Evolutionary conservation across 2,329 filamentous ascomycete species (phyloP).

Genomic region (Bipolaris victoriae): DNA sequence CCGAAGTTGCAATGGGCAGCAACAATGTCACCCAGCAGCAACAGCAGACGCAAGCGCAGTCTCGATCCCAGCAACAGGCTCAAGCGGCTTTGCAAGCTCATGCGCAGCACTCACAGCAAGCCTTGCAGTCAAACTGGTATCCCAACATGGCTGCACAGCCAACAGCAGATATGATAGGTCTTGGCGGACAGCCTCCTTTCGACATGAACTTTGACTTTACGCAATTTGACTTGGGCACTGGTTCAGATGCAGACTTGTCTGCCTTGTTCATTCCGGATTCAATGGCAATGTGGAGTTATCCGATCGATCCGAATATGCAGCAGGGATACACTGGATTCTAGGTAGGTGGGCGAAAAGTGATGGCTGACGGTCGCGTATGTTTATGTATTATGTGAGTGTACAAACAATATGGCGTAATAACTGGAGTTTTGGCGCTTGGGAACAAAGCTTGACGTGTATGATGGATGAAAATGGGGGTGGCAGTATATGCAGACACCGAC

Average conservation of each 20-base stretch:
- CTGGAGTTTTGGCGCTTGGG: neutral
- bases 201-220: slow-evolving; percentile 48
- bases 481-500: too few relatives aligned
- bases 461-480: neutral
- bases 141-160: slow-evolving; percentile 27
- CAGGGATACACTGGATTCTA: slow-evolving; percentile 26
- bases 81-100: slow-evolving; percentile 36
- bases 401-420: neutral
- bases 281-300: slow-evolving; percentile 39
- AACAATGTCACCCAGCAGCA: slow-evolving; percentile 21
- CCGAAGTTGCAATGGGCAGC: slow-evolving; percentile 50
- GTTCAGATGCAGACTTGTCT: slow-evolving; percentile 45
- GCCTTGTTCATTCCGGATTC: slow-evolving; percentile 47
- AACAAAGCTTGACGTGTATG: neutral
- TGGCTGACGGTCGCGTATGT: neutral
- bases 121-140: slow-evolving; percentile 40
- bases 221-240: slow-evolving; percentile 45
- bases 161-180: slow-evolving; percentile 34
- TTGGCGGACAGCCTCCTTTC: slow-evolving; percentile 34
- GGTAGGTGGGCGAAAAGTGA: too few relatives aligned
- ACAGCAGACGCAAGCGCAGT: slow-evolving; percentile 22
- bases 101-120: slow-evolving; percentile 27
- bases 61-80: slow-evolving; percentile 32
- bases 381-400: neutral
- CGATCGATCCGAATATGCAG: slow-evolving; percentile 22